These are phyloP conservation scores for Rhexocercosporidium sp. DNA, from an alignment of 2,329 filamentous ascomycete species.

Conservation along the genomic window DNA sequence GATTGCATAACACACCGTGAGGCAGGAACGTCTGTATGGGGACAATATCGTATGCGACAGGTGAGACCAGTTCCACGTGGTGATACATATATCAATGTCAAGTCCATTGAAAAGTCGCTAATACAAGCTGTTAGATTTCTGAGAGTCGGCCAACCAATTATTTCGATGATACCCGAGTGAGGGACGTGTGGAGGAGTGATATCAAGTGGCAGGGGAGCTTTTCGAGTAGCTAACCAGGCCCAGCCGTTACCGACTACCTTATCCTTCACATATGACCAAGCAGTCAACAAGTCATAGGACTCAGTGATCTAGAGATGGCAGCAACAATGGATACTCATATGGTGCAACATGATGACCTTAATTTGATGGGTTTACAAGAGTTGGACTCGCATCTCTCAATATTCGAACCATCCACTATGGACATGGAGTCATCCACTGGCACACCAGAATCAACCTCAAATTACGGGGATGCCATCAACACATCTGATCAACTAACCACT, in stretches of 20 bases:
- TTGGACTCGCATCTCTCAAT: slow-evolving; percentile 45
- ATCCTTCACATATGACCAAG: slow-evolving; percentile 39
- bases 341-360: slow-evolving; percentile 44
- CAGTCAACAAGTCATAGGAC: slow-evolving; percentile 44
- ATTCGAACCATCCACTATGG: slow-evolving; percentile 40
- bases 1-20: slow-evolving; percentile 24
- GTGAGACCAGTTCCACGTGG: slow-evolving; percentile 42
- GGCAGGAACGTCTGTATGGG: slow-evolving; percentile 28
- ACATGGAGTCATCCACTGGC: slow-evolving; percentile 36
- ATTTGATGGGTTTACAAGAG: slow-evolving; percentile 45
- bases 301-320: slow-evolving; percentile 43
- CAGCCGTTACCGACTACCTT: slow-evolving; percentile 30
- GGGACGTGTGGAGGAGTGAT: slow-evolving; percentile 34
- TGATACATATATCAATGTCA: slow-evolving; percentile 37
- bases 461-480: slow-evolving; percentile 35
- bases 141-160: slow-evolving; percentile 21
- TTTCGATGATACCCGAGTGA: slow-evolving; percentile 33
- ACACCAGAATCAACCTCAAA: slow-evolving; percentile 38
- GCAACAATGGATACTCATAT: slow-evolving; percentile 42
- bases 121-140: slow-evolving; percentile 28
- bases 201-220: slow-evolving; percentile 37
- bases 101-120: slow-evolving; percentile 33
- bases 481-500: slow-evolving; percentile 33
- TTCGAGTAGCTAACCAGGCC: slow-evolving; percentile 38
- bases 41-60: slow-evolving; percentile 39